A percentile compares a stretch with the other conserved stretches of the same genome.
These are phyloP conservation scores for Xenosphaeropsis pyriputrescens DNA, from an alignment of 2,329 filamentous ascomycete species.

Conservation along the genomic window DNA sequence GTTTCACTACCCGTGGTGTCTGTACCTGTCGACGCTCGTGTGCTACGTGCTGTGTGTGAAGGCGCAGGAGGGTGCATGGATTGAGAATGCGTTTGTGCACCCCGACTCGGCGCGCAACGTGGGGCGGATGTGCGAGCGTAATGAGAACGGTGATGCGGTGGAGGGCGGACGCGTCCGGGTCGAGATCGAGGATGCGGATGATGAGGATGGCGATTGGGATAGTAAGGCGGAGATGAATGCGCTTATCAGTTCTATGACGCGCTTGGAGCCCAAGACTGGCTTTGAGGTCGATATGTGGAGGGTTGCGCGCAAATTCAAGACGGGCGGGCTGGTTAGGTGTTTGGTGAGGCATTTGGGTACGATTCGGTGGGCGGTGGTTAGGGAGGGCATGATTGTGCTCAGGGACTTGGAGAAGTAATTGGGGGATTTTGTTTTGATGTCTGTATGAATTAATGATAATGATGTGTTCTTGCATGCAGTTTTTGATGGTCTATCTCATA, in stretches of 20 bases:
- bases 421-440: too few relatives aligned
- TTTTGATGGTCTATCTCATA: too few relatives aligned
- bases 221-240: constrained; percentile 30
- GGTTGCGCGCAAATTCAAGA: constrained; percentile 28
- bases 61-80: constrained; percentile 1
- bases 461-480: too few relatives aligned
- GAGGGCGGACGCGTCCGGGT: not conserved
- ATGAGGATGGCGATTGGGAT: constrained; percentile 35
- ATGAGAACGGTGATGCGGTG: too few relatives aligned
- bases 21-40: constrained; percentile 42
- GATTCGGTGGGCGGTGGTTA: constrained; percentile 46
- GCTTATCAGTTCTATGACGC: constrained; percentile 23
- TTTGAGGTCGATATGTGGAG: constrained; percentile 21
- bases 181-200: constrained; percentile 14
- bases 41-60: constrained; percentile 38
- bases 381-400: constrained; percentile 44
- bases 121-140: too few relatives aligned
- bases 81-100: not conserved
- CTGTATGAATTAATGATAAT: too few relatives aligned
- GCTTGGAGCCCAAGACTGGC: constrained; percentile 7
- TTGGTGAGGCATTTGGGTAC: constrained; percentile 39
- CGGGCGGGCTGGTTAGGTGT: constrained; percentile 34
- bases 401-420: constrained; percentile 11
- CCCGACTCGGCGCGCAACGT: not conserved
- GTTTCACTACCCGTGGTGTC: constrained; percentile 47